Conservation (phyloP, 768 basidiomycete genomes). For the Mycena epipterygia region DNA sequence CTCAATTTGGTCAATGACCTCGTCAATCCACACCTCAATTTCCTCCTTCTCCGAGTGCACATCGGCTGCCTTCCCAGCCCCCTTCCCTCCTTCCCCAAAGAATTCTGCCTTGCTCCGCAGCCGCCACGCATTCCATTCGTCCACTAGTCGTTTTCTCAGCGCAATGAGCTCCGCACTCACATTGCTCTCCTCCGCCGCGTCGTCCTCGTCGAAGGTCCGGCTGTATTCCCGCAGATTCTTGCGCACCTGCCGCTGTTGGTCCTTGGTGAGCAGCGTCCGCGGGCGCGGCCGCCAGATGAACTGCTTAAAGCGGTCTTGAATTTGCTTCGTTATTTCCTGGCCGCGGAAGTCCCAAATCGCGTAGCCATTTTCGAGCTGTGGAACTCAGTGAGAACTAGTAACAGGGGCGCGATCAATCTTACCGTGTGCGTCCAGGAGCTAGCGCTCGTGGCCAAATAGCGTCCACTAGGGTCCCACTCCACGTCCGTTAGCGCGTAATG, state of each 20-base stretch:
- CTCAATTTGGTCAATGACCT: constrained; percentile 92
- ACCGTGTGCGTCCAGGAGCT: constrained; percentile 97
- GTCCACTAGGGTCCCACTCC: constrained; percentile 98
- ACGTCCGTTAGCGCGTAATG: constrained; percentile 98
- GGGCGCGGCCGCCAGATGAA: constrained; percentile 99
- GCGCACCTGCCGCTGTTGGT: constrained; percentile 88
- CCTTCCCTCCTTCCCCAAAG: constrained; percentile 65
- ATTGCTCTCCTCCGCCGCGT: constrained; percentile 94
- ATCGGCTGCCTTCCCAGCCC: constrained; percentile 48
- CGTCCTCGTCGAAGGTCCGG: constrained; percentile 94
- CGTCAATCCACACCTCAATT: constrained; percentile 95
- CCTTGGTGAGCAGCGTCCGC: constrained; percentile 85
- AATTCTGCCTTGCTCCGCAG: constrained; percentile 75
- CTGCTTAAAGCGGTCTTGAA: constrained; percentile 97
- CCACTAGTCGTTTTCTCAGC: constrained; percentile 89
- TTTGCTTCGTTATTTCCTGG: constrained; percentile 91
- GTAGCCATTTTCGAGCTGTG: constrained; percentile 95
- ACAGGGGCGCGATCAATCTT: constrained; percentile 43
- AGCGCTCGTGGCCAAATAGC: constrained; percentile 93
- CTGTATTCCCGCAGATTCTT: constrained; percentile 94
- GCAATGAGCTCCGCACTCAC: constrained; percentile 95
- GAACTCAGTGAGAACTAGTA: constrained; percentile 12
- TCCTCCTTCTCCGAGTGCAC: constrained; percentile 79
- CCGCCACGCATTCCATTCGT: constrained; percentile 99
- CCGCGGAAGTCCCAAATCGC: constrained; percentile 99